These are phyloP conservation scores for Pseudofabraea citricarpa DNA, from an alignment of 2,329 filamentous ascomycete genomes.

Conservation along the genomic window DNA sequence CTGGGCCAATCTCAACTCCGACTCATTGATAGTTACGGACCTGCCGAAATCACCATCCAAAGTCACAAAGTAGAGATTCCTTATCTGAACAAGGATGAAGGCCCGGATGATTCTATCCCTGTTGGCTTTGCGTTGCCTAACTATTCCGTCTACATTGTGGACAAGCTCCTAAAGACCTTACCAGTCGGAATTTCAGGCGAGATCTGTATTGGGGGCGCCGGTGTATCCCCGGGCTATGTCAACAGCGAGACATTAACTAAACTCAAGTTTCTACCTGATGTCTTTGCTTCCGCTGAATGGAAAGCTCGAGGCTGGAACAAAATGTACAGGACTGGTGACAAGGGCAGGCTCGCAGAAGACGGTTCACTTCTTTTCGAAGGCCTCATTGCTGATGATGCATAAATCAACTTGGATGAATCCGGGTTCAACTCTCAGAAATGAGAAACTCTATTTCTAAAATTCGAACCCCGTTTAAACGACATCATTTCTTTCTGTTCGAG, in stretches of 20 bases:
- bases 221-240: constrained; percentile 30
- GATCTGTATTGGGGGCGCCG: constrained; percentile 33
- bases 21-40: constrained; percentile 5
- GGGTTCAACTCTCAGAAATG: too few relatives aligned
- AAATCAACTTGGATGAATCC: too few relatives aligned
- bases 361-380: constrained; percentile 26
- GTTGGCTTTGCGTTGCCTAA: constrained; percentile 1
- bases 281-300: constrained; percentile 3
- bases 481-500: too few relatives aligned
- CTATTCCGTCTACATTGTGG: constrained; percentile 32
- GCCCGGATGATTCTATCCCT: not conserved
- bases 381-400: too few relatives aligned
- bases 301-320: constrained; percentile 6
- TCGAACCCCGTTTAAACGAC: too few relatives aligned
- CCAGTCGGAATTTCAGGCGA: constrained; percentile 37
- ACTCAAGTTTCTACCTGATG: constrained; percentile 7
- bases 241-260: constrained; percentile 14
- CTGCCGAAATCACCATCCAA: not conserved
- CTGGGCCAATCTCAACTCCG: not conserved
- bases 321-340: constrained; percentile 11
- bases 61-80: not conserved
- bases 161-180: constrained; percentile 27
- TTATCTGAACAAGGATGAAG: not conserved
- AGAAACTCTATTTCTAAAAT: too few relatives aligned
- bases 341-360: constrained; percentile 25